Evolutionary conservation across 768 basidiomycete species (phyloP), one percentile per base, ranked within the genome.

Genomic region (Kwoniella mangroviensis): DNA sequence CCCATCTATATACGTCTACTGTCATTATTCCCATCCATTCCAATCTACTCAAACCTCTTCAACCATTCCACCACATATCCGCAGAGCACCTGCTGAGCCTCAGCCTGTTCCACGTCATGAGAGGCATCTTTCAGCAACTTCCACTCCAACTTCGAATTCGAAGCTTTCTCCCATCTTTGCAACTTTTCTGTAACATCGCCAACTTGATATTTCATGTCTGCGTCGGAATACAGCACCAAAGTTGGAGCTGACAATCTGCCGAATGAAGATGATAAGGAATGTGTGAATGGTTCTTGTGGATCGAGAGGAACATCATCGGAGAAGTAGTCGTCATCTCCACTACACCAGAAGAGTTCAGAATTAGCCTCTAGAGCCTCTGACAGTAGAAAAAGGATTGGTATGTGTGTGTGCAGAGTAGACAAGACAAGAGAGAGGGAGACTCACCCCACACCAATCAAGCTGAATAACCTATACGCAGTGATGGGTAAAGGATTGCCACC

Each of bases 321-420:
- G 72, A 83, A 83, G 65, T 77, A 82, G 60, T 83, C 82, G 66
- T 83, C 82, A 55, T 82, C 77, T 19, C 82, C 82, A 11, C 82
- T 83, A 57, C 34, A 12, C n/a, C n/a, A n/a, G n/a, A n/a, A n/a
- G n/a, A n/a, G n/a, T n/a, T n/a, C n/a, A n/a, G n/a, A n/a, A n/a
- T n/a, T n/a, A n/a, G n/a, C n/a, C n/a, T n/a, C n/a, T n/a, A n/a
- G n/a, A n/a, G n/a, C n/a, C n/a, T n/a, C n/a, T n/a, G n/a, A n/a
- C n/a, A n/a, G n/a, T n/a, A n/a, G n/a, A n/a, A n/a, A n/a, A n/a
- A n/a, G n/a, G n/a, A n/a, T n/a, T n/a, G n/a, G n/a, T n/a, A n/a
- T n/a, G n/a, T n/a, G n/a, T n/a, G n/a, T n/a, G 34, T 34, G 34
- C 34, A 34, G 34, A 34, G 6, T 5, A 34, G 34, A 1, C 6